These are phyloP conservation scores for Rutstroemia sp. DNA, from an alignment of 2,329 filamentous ascomycete genomes.

Conservation along the genomic window DNA sequence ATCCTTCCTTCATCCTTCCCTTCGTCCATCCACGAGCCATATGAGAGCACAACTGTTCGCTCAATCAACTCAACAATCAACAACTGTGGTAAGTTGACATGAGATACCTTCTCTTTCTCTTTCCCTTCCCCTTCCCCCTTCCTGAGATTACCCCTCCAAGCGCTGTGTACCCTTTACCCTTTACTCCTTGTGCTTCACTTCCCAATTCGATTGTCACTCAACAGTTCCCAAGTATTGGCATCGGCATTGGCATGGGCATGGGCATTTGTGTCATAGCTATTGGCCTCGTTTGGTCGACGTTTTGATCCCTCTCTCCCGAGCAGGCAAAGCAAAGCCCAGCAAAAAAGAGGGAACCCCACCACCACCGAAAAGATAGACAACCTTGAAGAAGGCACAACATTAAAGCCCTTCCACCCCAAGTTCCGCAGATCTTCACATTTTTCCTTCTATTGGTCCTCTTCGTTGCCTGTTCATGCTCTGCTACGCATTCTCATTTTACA, in stretches of 20 bases:
- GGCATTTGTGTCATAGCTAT: background rate
- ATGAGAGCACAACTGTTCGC: background rate
- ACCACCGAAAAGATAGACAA: background rate
- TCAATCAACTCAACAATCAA: background rate
- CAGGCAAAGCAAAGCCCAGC: background rate
- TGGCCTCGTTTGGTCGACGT: background rate
- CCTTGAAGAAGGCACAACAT: background rate
- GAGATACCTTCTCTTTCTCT: no score
- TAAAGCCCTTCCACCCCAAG: background rate
- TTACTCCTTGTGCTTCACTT: background rate
- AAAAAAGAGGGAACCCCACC: background rate
- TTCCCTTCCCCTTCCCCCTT: background rate
- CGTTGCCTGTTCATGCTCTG: background rate
- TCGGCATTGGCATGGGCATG: no score
- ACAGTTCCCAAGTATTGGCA: background rate
- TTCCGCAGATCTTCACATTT: background rate
- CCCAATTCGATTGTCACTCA: background rate
- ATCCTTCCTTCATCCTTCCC: background rate
- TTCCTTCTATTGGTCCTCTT: background rate
- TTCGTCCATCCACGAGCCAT: background rate
- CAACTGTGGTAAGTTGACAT: background rate
- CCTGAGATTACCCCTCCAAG: background rate
- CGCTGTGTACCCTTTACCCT: background rate
- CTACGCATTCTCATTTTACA: background rate
- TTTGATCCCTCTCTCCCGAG: no score